Evolutionary conservation across 2,329 filamentous ascomycete species (phyloP).

Genomic region (Stachybotrys echinatus): DNA sequence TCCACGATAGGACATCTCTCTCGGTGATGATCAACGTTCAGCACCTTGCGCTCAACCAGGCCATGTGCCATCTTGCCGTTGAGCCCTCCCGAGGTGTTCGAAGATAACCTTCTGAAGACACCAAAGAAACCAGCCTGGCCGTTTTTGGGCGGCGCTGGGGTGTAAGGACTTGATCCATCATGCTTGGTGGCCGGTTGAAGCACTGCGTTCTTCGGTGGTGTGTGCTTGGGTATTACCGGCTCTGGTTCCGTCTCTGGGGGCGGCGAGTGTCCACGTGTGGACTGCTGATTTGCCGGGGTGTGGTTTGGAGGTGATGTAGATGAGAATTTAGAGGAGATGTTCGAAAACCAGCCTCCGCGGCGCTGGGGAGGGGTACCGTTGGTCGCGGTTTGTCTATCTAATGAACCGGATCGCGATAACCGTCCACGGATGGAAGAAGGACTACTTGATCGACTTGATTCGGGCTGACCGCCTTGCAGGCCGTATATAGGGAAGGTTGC

Average conservation of each 20-base stretch:
- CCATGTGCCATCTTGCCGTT: constrained; percentile 45
- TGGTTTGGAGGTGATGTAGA: constrained; percentile 37
- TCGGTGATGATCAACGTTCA: constrained; percentile 80
- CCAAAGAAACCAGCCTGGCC: constrained; percentile 69
- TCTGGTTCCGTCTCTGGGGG: constrained; percentile 27
- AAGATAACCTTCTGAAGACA: constrained; percentile 77
- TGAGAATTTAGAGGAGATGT: constrained; percentile 88
- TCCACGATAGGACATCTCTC: constrained; percentile 76
- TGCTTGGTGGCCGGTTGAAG: constrained; percentile 50
- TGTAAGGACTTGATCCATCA: constrained; percentile 62
- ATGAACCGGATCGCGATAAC: constrained; percentile 26
- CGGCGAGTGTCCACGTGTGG: constrained; percentile 5
- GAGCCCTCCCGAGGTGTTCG: constrained; percentile 41
- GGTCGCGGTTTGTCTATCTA: constrained; percentile 23
- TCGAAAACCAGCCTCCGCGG: constrained; percentile 88
- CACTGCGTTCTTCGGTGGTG: constrained; percentile 52
- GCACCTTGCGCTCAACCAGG: constrained; percentile 70
- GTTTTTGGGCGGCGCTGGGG: constrained; percentile 67
- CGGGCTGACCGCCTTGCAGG: not conserved
- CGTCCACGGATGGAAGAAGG: constrained; percentile 7
- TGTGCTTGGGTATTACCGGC: constrained; percentile 37
- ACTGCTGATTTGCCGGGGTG: constrained; percentile 21
- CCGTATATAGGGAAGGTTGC: not conserved
- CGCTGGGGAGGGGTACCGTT: constrained; percentile 37
- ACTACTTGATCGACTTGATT: not conserved